Percentiles rank a stretch among this genome's conserved stretches.
Evolutionary conservation across 192 early-diverging fungal genomes (phyloP).

Genomic region (Backusella morwellensis): DNA sequence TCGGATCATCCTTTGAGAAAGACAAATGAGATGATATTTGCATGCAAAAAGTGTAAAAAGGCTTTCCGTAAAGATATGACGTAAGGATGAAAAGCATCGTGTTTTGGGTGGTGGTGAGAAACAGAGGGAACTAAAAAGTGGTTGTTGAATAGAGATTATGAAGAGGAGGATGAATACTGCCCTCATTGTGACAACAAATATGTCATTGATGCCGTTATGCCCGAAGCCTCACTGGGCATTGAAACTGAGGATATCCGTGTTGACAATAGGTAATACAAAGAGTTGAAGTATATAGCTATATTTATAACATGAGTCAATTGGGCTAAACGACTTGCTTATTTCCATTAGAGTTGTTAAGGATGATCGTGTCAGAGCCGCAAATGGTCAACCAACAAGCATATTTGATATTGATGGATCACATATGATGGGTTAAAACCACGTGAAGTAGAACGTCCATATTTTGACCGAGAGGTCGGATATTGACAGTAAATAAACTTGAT

Average conservation of each 20-base stretch:
- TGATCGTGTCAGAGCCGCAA: conserved; percentile 6
- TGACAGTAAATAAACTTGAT: background rate
- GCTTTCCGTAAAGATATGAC: conserved; percentile 26
- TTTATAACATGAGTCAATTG: background rate
- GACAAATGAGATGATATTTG: conserved; percentile 90
- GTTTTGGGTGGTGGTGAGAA: background rate
- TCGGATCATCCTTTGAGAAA: conserved; percentile 76
- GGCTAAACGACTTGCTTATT: background rate
- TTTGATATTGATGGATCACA: conserved; percentile 30
- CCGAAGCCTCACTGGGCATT: conserved; percentile 79
- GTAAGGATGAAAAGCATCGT: background rate
- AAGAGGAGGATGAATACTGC: conserved; percentile 96
- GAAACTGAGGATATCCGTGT: conserved; percentile 93
- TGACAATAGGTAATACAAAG: conserved; percentile 50
- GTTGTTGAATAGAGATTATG: conserved; percentile 69
- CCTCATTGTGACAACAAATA: conserved; percentile 99
- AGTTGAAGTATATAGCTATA: background rate
- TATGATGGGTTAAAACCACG: conserved; percentile 25
- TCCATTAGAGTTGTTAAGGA: conserved; percentile 27
- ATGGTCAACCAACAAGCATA: conserved; percentile 21
- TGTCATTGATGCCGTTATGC: conserved; percentile 89
- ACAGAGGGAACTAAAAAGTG: background rate
- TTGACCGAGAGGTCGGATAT: conserved; percentile 8
- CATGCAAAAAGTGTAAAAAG: conserved; percentile 95
- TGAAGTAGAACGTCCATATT: background rate